Evolutionary conservation across 1,284 basidiomycete genomes (phyloP), one percentile per base, ranked within the genome.

Genomic region (Apiotrichum domesticum): DNA sequence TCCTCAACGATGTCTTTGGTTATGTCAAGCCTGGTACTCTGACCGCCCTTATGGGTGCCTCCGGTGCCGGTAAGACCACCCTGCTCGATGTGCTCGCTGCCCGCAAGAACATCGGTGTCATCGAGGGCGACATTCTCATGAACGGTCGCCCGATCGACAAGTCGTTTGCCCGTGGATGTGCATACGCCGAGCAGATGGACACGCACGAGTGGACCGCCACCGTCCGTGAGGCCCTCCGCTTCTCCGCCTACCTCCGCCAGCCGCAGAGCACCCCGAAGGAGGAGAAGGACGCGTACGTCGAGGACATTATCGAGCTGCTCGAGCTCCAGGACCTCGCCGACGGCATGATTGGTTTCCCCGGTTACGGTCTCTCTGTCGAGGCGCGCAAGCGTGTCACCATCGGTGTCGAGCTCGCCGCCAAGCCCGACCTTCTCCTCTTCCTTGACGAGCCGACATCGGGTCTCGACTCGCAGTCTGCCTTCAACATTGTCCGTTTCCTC

Each of bases 121-220:
- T 82, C 39, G 67, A 71, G 45, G 80, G 81, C 14, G 78, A 81
- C 39, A 69, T 77, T 11, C 61, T 75, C 41, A 78, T 79, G 62
- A 76, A 88, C 55, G 83, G 82, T 37, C 73, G 78, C 58, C 72
- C 75, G 3, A 73, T 79, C 10, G 78, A 76, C 48, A 66, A 73
- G 46, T 78, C 75, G 56, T 75, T 75, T 60, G 68, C 70, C 39
- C 77, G 82, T 55, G 79, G 79, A 44, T 82, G 81, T 43, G 82
- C 79, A 7, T 82, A 80, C 60, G 88, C 87, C 39, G 62, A 65
- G 47, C 61, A 61, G 56, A 66, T 69, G 83, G 90, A 94, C 67
- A 85, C 87, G 2, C 91, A 94, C 72, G 88, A 91, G 74, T 86
- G 84, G 60, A 90, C 87, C 10, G 84, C 90, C 5, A 42, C 10